Conservation (phyloP, 2,329 filamentous ascomycete genomes). For the Alternaria solani region DNA sequence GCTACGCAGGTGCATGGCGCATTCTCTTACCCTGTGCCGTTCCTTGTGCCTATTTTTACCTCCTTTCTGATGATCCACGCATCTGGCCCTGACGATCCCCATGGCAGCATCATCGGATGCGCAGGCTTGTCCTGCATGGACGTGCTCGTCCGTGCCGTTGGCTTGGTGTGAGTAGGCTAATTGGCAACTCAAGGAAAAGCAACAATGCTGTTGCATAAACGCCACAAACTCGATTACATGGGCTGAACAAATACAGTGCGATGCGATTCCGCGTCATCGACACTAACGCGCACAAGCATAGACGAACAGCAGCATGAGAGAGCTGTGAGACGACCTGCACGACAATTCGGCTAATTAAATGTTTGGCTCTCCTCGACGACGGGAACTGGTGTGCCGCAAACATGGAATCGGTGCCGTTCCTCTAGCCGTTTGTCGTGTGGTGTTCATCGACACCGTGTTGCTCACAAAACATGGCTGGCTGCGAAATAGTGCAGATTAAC, state of each 20-base stretch:
- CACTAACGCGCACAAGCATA: neutral
- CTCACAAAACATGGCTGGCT: neutral
- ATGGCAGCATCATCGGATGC: neutral
- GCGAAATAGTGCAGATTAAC: constrained; percentile 1
- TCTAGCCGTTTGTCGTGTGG: neutral
- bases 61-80: neutral
- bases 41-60: neutral
- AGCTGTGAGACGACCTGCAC: neutral
- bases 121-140: constrained; percentile 2
- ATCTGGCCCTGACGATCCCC: constrained; percentile 5
- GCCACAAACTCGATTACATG: neutral
- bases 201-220: neutral
- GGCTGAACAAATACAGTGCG: neutral
- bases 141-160: neutral
- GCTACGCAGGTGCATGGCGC: neutral
- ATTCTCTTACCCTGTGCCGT: neutral
- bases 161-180: neutral
- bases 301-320: neutral
- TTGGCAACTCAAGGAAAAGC: neutral
- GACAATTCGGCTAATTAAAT: neutral
- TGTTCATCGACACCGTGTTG: neutral
- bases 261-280: neutral
- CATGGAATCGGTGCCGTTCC: neutral
- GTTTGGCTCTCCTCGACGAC: neutral
- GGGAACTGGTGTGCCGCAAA: neutral